Conservation (phyloP, 2,329 filamentous ascomycete species). For the Pestalotiopsis sp. region DNA sequence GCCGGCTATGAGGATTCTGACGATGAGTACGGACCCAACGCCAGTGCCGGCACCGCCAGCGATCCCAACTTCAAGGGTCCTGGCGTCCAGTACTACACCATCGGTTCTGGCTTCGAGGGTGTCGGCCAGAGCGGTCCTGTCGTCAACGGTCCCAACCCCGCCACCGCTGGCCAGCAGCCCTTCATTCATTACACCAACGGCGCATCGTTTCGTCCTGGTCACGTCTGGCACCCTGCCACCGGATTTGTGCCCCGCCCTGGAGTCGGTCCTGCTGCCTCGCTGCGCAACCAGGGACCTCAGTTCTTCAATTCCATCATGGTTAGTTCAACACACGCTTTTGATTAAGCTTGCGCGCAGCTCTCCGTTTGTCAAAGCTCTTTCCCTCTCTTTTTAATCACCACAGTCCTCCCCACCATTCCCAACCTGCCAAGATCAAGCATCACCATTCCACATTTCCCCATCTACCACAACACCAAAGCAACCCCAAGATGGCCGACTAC, state of each 20-base stretch:
- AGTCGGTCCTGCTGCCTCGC: not conserved
- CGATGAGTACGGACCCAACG: not conserved
- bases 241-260: not conserved
- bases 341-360: not conserved
- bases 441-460: slow-evolving; percentile 12
- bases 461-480: slow-evolving; percentile 17
- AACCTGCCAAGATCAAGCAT: not conserved
- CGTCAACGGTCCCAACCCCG: slow-evolving; percentile 18
- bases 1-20: not conserved
- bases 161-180: slow-evolving; percentile 16
- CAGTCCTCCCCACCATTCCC: not conserved
- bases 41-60: not conserved
- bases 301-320: not conserved
- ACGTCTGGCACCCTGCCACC: slow-evolving; percentile 3
- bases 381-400: not conserved
- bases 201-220: slow-evolving; percentile 9
- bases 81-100: not conserved
- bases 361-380: not conserved
- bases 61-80: not conserved
- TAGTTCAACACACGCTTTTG: not conserved
- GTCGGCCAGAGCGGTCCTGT: not conserved
- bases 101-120: not conserved
- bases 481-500: slow-evolving; percentile 39
- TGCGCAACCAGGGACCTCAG: not conserved
- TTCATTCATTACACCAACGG: slow-evolving; percentile 18